Conservation (phyloP, 768 basidiomycete species). For the Boletus sensibilis region DNA sequence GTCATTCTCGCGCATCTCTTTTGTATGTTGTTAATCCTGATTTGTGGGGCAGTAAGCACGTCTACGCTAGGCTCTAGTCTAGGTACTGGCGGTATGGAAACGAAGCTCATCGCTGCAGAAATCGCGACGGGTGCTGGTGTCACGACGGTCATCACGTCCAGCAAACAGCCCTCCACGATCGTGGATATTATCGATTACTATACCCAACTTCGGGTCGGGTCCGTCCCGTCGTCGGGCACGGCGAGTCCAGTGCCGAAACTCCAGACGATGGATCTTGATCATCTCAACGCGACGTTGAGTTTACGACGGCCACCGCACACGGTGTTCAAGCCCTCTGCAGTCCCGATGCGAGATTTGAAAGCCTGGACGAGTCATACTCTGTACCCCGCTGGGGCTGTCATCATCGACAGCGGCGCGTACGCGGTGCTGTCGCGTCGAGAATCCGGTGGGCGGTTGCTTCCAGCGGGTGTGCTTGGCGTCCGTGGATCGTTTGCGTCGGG, state of each 20-base stretch:
- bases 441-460: constrained; percentile 88
- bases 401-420: constrained; percentile 89
- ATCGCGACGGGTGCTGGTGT: constrained; percentile 96
- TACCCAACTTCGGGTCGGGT: constrained; percentile 39
- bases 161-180: constrained; percentile 72
- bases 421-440: constrained; percentile 79
- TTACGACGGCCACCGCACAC: constrained; percentile 76
- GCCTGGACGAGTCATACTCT: constrained; percentile 98
- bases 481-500: constrained; percentile 90
- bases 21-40: background rate
- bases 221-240: constrained; percentile 36
- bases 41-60: constrained; percentile 68
- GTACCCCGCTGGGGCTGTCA: constrained; percentile 80
- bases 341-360: constrained; percentile 83
- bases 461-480: constrained; percentile 86
- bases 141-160: constrained; percentile 86
- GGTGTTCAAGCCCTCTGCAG: constrained; percentile 70
- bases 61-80: constrained; percentile 88
- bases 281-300: constrained; percentile 21
- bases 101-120: constrained; percentile 97
- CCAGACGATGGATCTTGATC: constrained; percentile 25
- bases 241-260: constrained; percentile 28
- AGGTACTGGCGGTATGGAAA: constrained; percentile 99
- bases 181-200: constrained; percentile 82
- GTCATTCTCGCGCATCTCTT: constrained; percentile 38